A percentile compares a stretch with the other conserved stretches of the same genome.
These are phyloP conservation scores for Asterophora lycoperdoides DNA, from an alignment of 768 basidiomycete genomes.

Conservation along the genomic window DNA sequence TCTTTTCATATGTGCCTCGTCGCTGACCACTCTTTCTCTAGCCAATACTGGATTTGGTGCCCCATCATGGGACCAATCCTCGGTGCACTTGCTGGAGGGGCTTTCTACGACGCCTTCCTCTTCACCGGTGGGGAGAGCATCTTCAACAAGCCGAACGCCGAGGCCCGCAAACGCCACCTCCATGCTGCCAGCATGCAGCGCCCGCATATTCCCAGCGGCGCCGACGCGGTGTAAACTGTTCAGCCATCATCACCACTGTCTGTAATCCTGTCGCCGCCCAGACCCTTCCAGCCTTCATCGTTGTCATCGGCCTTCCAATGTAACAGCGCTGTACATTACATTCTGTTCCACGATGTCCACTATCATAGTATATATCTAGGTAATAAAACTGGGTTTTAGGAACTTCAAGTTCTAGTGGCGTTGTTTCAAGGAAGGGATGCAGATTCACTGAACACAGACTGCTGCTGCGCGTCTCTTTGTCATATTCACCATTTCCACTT, in stretches of 20 bases:
- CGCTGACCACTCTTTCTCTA: slow-evolving; percentile 17
- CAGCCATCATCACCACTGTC: too few species aligned
- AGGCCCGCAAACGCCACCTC: slow-evolving; percentile 8
- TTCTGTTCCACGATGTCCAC: too few species aligned
- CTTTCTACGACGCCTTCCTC: slow-evolving; percentile 59
- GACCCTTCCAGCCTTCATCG: too few species aligned
- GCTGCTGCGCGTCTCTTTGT: too few species aligned
- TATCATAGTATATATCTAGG: too few species aligned
- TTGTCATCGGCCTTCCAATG: too few species aligned
- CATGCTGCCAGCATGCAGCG: slow-evolving; percentile 10
- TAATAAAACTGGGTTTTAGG: too few species aligned
- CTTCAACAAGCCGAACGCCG: slow-evolving; percentile 40
- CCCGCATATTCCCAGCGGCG: slow-evolving; percentile 8
- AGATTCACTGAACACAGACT: too few species aligned
- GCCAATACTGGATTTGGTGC: slow-evolving; percentile 76
- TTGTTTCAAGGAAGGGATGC: too few species aligned
- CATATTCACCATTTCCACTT: too few species aligned
- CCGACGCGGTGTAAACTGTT: slow-evolving; percentile 12
- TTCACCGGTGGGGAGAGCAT: slow-evolving; percentile 53
- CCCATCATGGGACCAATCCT: slow-evolving; percentile 55
- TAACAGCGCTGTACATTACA: not conserved
- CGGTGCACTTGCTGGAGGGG: slow-evolving; percentile 54
- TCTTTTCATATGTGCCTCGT: slow-evolving; percentile 32
- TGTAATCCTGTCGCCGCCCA: too few species aligned
- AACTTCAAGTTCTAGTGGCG: too few species aligned